Base-by-base conservation (phyloP, 2,329 filamentous ascomycete genomes). In the Penicillium palitans region DNA sequence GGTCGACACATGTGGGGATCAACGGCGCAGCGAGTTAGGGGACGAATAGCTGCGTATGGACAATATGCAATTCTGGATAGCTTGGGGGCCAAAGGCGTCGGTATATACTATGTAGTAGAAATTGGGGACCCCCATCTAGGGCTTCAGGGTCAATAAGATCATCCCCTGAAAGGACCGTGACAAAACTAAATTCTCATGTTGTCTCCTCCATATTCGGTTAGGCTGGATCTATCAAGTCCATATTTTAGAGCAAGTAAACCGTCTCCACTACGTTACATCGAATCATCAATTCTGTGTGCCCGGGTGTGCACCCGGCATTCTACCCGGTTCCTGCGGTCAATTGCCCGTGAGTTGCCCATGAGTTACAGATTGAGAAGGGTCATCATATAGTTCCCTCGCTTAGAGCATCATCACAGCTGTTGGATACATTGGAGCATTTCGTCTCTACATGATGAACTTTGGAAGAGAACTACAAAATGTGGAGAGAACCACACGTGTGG, bases 1-100 rank as follows among this genome's bases (percentile, higher is more conserved):
- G 42, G 55, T 35, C 31, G 15, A 41, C 35, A 54, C 17, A 27
- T 47, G 55, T 57, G 55, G 55, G 24, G 55, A 24, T n/a, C 33
- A 33, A 15, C 15, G 4, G n/a, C 25, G 19, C 19, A 46, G n/a
- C 35, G 50, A 47, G 42, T 48, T 19, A 57, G 49, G 33, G 8
- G 15, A 24, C 27, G 15, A 37, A 17, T 44, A 41, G 13, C 21
- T 21, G 37, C 29, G 46, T 35, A 46, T n/a, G 31, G 27, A 27
- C 13, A 3, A 56, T 51, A 56, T 51, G 6, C 46, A 51, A 5
- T n/a, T 51, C 21, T 33, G 19, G 40, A 29, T 49, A 33, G 52
- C 19, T 41, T 54, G 49, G 35, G 54, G 54, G 47, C 48, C 40
- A 45, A 44, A 57, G 4, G 19, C 21, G 21, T 29, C 2, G 17